Evolutionary conservation across 768 basidiomycete genomes (phyloP), one percentile per base, ranked within the genome.

Genomic region (Daedaleopsis nitida): DNA sequence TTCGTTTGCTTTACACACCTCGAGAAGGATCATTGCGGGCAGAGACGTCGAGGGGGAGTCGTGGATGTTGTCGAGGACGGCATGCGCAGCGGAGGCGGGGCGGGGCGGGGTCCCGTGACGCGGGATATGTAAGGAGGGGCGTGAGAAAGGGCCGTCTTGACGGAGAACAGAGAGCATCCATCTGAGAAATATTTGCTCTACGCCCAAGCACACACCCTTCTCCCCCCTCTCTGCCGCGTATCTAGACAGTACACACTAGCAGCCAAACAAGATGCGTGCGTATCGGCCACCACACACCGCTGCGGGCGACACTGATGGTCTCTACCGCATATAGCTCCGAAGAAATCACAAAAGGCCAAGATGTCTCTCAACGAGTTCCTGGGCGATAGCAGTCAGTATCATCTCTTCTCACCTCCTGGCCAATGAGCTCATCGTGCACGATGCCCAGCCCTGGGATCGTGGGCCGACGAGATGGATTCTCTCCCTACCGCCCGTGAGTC

Each of bases 381-480:
- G 64, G 92, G 87, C 48, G 94, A 97, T 76, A 82, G 74, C 68
- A 73, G 96, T 96, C 68, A 73, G 93, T 78, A 55, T 57, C 19
- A 52, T 42, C 21, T 57, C 59, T 43, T 68, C 68, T 69, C 56
- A 42, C 14, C 43, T 34, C 23, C 24, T n/a, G 39, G 51, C 39
- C 50, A 57, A 34, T 54, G 55, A 55, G 48, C 65, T 62, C 62
- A 65, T 45, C 52, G 44, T 53, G 58, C 38, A 24, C 52, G 57
- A 53, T 55, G 69, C 59, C 14, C 60, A 94, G 93, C 87, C 55
- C 78, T 92, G 55, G 96, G 94, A 70, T 96, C 93, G 72, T 99
- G 97, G 97, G 97, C 97, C 8, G 97, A 98, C 73, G 97, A 98
- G 76, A 95, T 98, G 93, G 96, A 97, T 66, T 69, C 83, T 34